phyloP scores from a whole-genome alignment of 192 early-diverging fungal species.

The Irineochytrium annulatum region DNA sequence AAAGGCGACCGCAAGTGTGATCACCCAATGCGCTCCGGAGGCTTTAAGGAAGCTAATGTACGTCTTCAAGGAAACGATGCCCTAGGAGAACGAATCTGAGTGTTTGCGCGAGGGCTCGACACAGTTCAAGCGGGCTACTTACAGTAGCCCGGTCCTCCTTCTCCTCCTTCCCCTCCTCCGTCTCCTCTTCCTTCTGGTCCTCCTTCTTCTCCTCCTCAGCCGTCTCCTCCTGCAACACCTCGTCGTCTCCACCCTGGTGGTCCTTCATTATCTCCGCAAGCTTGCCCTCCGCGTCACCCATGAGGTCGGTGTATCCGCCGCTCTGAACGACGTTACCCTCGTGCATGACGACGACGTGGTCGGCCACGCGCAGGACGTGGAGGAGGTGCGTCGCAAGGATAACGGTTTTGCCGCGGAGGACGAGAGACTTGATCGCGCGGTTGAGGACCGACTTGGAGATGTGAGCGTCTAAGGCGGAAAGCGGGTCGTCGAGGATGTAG shows the following conservation, averaged over 20 bases:
- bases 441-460: slow-evolving; percentile 63
- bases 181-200: neutral
- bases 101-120: neutral
- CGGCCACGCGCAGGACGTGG: slow-evolving; percentile 22
- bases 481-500: slow-evolving; percentile 63
- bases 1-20: neutral
- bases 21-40: slow-evolving; percentile 5
- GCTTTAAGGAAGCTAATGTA: slow-evolving; percentile 8
- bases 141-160: slow-evolving; percentile 5
- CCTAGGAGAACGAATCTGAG: neutral
- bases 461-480: slow-evolving; percentile 43
- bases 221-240: slow-evolving; percentile 4
- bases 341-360: slow-evolving; percentile 33
- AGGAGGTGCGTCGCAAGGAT: slow-evolving; percentile 41
- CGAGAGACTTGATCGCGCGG: slow-evolving; percentile 44
- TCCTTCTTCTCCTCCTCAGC: neutral
- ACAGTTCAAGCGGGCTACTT: neutral
- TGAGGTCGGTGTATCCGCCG: slow-evolving; percentile 32
- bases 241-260: slow-evolving; percentile 28
- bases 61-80: slow-evolving; percentile 10
- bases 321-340: slow-evolving; percentile 29
- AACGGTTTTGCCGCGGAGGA: slow-evolving; percentile 19
- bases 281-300: slow-evolving; percentile 5
- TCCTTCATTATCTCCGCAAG: slow-evolving; percentile 23
- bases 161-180: neutral